These are phyloP conservation scores for Pascua sp. DNA, from an alignment of 1,284 basidiomycete species.

Conservation along the genomic window DNA sequence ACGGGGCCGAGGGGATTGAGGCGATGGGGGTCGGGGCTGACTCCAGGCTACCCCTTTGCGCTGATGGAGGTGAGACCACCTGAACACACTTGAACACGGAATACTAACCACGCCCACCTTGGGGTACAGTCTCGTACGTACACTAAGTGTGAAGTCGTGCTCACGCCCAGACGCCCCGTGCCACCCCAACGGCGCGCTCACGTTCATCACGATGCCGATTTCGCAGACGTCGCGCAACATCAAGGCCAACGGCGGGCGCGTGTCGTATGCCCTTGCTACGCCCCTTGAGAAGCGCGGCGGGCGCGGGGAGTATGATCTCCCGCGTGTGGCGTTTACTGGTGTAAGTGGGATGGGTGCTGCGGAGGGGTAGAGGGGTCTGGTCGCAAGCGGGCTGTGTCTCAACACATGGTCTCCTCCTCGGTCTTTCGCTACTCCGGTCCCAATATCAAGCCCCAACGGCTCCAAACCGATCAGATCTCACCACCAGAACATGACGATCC, in stretches of 20 bases:
- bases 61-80: slow-evolving; percentile 63
- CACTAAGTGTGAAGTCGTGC: background rate
- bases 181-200: slow-evolving; percentile 59
- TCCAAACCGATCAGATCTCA: background rate
- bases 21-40: background rate
- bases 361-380: too few relatives aligned
- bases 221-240: slow-evolving; percentile 62
- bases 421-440: background rate
- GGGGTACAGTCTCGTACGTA: slow-evolving; percentile 20
- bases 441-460: background rate
- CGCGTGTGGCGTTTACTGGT: slow-evolving; percentile 60
- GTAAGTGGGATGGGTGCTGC: slow-evolving; percentile 26
- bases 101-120: background rate
- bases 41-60: slow-evolving; percentile 58
- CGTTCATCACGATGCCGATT: slow-evolving; percentile 62
- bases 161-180: slow-evolving; percentile 52
- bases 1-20: too few relatives aligned
- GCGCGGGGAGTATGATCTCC: slow-evolving; percentile 44
- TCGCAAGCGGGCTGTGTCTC: too few relatives aligned
- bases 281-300: slow-evolving; percentile 41
- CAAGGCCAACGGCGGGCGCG: slow-evolving; percentile 51
- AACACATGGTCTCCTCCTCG: too few relatives aligned
- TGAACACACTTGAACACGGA: background rate
- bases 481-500: slow-evolving; percentile 38
- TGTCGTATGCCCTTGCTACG: slow-evolving; percentile 58